Conservation (phyloP, 2,329 filamentous ascomycete species). For the Fusarium odoratissimum region DNA sequence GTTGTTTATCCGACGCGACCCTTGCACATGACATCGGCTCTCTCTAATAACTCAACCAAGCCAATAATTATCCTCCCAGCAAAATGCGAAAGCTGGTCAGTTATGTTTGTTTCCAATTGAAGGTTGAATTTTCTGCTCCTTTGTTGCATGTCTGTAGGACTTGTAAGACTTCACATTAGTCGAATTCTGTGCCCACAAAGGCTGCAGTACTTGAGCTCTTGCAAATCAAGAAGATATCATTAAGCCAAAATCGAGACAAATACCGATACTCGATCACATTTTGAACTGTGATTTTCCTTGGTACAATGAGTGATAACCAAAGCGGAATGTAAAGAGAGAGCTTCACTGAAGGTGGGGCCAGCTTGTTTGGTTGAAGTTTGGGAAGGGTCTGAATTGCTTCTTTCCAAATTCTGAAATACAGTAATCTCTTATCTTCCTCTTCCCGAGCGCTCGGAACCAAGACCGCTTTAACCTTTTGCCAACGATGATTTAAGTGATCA, state of each 20-base stretch:
- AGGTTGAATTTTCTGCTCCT: not conserved
- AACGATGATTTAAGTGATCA: conserved; percentile 6
- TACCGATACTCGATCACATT: not conserved
- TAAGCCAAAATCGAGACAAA: not conserved
- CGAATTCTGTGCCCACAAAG: too few species aligned
- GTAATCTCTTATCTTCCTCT: conserved; percentile 22
- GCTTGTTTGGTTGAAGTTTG: conserved; percentile 8
- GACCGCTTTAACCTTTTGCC: conserved; percentile 10
- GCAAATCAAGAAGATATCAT: not conserved
- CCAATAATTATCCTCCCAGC: not conserved
- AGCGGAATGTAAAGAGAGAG: conserved; percentile 1
- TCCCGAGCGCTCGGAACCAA: conserved; percentile 6
- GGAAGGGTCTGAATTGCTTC: conserved; percentile 18
- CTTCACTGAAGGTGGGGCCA: conserved; percentile 5
- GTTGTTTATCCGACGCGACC: conserved; percentile 38
- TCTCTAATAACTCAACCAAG: not conserved
- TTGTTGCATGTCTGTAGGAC: not conserved
- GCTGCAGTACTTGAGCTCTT: too few species aligned
- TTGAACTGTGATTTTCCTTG: not conserved
- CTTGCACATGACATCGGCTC: conserved; percentile 3
- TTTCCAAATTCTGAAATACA: not conserved
- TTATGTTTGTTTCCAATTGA: not conserved
- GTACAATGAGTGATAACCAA: not conserved
- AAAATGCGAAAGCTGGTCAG: not conserved
- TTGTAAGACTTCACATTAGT: not conserved